Base-by-base conservation (phyloP, 2,329 filamentous ascomycete genomes). In the Escovopsis sp. region DNA sequence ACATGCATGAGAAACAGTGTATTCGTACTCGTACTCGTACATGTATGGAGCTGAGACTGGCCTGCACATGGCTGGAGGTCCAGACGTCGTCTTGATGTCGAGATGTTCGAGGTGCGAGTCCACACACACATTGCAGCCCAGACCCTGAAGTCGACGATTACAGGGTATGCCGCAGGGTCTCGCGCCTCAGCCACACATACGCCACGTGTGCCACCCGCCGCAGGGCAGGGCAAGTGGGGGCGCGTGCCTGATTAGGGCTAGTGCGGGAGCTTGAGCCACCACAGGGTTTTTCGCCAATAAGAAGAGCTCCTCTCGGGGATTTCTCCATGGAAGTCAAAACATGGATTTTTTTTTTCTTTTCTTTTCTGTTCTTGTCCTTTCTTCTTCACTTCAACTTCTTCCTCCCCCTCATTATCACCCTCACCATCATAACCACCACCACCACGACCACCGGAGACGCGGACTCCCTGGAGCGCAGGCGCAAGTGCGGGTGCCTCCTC, bases 301-400 rank as follows among this genome's bases (percentile, higher is more conserved):
- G 21, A 23, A 11, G 11, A 7, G 21, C 21, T 8, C 11, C 11
- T n/a, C n/a, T n/a, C n/a, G n/a, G n/a, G n/a, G n/a, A n/a, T 41
- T 40, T 27, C 40, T 38, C 31, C 45, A 39, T 43, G 44, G 45
- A 49, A 49, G 43, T 51, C 54, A 47, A 41, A 30, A 27, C 21
- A 5, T 23, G 21, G 8, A 9, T 23, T 23, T 23, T 23, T 23
- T 23, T 23, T 23, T 8, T 23, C 21, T 11, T 11, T 23, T 23
- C 21, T 4, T 36, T 35, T 41, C 39, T 39, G 40, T 41, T 43
- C 36, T 39, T 44, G 36, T 35, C 27, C 27, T 38, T 21, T 21
- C 35, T 19, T 35, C 39, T 33, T 31, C 15, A 9, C 49, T 54
- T 48, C 38, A 29, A 16, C 35, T 15, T 31, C 35, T 31, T 25